Conservation (phyloP, 1,139 yeast genomes). For the Geotrichum citri-aurantii region DNA sequence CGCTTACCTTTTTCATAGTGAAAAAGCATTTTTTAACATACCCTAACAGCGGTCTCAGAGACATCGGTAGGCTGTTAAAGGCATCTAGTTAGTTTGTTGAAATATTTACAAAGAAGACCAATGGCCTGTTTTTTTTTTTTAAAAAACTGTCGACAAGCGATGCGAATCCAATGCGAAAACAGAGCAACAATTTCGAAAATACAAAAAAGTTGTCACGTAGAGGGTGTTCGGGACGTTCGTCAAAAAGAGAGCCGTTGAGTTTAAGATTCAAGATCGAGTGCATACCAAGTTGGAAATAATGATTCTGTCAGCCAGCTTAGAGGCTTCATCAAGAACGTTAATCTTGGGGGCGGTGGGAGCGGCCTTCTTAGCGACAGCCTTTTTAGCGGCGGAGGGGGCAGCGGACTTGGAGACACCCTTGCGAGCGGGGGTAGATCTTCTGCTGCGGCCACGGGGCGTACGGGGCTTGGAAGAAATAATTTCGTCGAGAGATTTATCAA, state of each 20-base stretch:
- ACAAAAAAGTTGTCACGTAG: neutral
- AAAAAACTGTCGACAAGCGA: neutral
- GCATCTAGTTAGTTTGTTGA: conserved; percentile 23
- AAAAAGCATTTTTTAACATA: conserved; percentile 25
- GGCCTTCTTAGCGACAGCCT: conserved; percentile 23
- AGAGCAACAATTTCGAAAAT: neutral
- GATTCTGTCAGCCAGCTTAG: conserved; percentile 31
- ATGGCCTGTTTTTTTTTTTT: neutral
- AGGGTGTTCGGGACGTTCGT: neutral
- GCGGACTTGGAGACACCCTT: conserved; percentile 33
- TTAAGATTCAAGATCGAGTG: conserved; percentile 12
- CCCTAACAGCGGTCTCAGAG: conserved; percentile 34
- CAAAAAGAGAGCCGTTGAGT: neutral
- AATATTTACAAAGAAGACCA: conserved; percentile 6
- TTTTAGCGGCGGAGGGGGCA: conserved; percentile 30
- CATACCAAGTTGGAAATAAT: conserved; percentile 37
- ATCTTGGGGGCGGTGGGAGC: conserved; percentile 21
- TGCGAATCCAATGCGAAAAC: conserved; percentile 8
- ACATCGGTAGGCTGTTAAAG: conserved; percentile 33
- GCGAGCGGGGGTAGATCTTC: conserved; percentile 21
- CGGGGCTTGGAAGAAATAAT: conserved; percentile 67
- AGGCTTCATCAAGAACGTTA: conserved; percentile 27
- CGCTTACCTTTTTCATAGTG: conserved; percentile 4
- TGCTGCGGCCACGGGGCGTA: conserved; percentile 26
- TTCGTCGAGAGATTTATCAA: conserved; percentile 94